Evolutionary conservation across 2,329 filamentous ascomycete species (phyloP).

Genomic region (Fusarium chaquense): DNA sequence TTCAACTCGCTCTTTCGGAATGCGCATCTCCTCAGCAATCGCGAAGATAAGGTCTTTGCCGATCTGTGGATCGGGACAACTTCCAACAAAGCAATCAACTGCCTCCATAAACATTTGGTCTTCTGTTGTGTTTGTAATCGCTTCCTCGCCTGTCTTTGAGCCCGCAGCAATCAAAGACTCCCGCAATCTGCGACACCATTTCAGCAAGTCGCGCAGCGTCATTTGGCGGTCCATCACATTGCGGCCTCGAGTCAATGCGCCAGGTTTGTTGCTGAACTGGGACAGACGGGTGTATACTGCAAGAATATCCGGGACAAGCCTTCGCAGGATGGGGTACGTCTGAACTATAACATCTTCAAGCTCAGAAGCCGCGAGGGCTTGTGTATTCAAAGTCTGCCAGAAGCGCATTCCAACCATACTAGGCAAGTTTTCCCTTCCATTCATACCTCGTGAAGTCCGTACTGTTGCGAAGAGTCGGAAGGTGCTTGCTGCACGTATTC

Average conservation of each 20-base stretch:
- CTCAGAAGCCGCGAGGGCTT: conserved; percentile 75
- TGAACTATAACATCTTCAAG: conserved; percentile 78
- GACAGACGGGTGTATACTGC: conserved; percentile 69
- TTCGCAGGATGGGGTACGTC: conserved; percentile 76
- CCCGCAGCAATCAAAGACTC: conserved; percentile 71
- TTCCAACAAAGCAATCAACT: conserved; percentile 90
- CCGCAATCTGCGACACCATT: conserved; percentile 86
- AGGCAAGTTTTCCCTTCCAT: conserved; percentile 74
- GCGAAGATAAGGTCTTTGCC: conserved; percentile 71
- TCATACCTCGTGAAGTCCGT: conserved; percentile 77
- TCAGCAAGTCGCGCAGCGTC: conserved; percentile 84
- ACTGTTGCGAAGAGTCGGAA: conserved; percentile 95
- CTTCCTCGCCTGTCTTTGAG: conserved; percentile 74
- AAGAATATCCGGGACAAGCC: conserved; percentile 70
- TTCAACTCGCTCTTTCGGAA: conserved; percentile 83
- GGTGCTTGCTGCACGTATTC: conserved; percentile 81
- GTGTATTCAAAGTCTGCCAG: conserved; percentile 83
- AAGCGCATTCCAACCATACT: conserved; percentile 85
- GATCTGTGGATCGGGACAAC: conserved; percentile 74
- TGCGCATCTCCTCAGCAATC: conserved; percentile 88
- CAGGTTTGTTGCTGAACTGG: conserved; percentile 61
- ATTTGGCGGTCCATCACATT: conserved; percentile 66
- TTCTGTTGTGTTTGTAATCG: conserved; percentile 76
- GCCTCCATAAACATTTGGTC: conserved; percentile 95
- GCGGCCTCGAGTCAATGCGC: conserved; percentile 50